These are phyloP conservation scores for Phaseolus lunatus DNA, from an alignment of 306 rosid species.

Conservation along the genomic window DNA sequence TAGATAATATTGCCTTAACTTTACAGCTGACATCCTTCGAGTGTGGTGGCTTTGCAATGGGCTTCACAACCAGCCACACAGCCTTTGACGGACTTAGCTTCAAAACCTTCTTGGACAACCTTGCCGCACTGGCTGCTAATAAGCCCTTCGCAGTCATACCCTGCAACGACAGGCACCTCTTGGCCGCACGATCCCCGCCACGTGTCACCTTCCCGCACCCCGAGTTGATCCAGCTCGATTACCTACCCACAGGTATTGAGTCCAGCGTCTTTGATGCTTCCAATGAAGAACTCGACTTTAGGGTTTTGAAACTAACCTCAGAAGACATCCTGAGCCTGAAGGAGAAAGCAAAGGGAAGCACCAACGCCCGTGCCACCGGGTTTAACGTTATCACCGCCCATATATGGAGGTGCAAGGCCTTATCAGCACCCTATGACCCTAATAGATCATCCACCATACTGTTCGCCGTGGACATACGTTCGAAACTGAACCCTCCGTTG, in stretches of 20 bases:
- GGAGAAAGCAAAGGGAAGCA: conserved; percentile 51
- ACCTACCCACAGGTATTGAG: conserved; percentile 14
- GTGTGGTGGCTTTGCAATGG: conserved; percentile 78
- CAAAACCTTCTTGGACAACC: conserved; percentile 66
- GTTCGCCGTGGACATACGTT: conserved; percentile 69
- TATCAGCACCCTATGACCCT: conserved; percentile 47
- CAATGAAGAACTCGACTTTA: conserved; percentile 57
- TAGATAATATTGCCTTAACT: neutral
- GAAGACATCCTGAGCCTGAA: conserved; percentile 54
- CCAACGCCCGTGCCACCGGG: conserved; percentile 32
- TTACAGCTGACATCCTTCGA: conserved; percentile 68
- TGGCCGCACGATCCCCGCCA: conserved; percentile 86
- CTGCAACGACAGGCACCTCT: conserved; percentile 61
- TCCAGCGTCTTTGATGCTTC: conserved; percentile 63
- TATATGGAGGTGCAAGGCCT: conserved; percentile 74
- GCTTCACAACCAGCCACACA: conserved; percentile 62
- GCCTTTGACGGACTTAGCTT: conserved; percentile 73
- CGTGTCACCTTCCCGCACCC: conserved; percentile 67
- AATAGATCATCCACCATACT: conserved; percentile 59
- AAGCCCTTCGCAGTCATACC: conserved; percentile 57
- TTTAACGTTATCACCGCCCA: conserved; percentile 69
- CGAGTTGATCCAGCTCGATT: conserved; percentile 55
- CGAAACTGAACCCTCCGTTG: conserved; percentile 58
- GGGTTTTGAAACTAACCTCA: conserved; percentile 53
- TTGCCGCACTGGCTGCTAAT: conserved; percentile 67